Evolutionary conservation across 164 flowering plant species (phyloP), one percentile per base, ranked within the genome.

Genomic region (Umbilicus rupestris): DNA sequence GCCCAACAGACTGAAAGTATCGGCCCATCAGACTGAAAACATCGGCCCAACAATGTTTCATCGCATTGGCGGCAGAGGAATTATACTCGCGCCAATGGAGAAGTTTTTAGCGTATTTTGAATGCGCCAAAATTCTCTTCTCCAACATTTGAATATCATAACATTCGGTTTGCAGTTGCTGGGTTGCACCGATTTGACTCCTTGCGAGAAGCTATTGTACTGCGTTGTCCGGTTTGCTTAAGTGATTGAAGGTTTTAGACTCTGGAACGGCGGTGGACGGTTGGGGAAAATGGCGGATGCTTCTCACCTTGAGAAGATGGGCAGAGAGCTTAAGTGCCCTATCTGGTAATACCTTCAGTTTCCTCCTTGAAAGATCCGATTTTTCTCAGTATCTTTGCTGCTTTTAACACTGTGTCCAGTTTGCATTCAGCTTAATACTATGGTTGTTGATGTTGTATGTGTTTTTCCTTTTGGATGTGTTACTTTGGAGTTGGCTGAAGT

Each of bases 281-380:
- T 28, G 67, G 14, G 62, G 31, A 66, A 71, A 73, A 88, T 87
- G 93, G 90, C 73, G 44, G 92, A 86, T 60, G 57, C 71, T 2
- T 73, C 73, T 58, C 84, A 86, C 68, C 81, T 94, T 14, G 98
- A 94, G 83, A 85, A 72, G 72, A 81, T 94, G 97, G 96, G 95
- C 46, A 78, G 86, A 72, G 98, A 94, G 68, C 92, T 94, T 83
- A 94, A 90, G 65, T 90, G 97, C 82, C 98, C 98, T 12, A 86
- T 94, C 45, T 94, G 98, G 97, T 90, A 78, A 28, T n/a, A 9
- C 20, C 59, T 64, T 47, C 8, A 47, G n/a, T 47, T 16, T 45
- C 33, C 63, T 47, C 16, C 9, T 16, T 37, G n/a, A 6, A 14
- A 26, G n/a, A n/a, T n/a, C n/a, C n/a, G n/a, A n/a, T n/a, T n/a